These are phyloP conservation scores for Mycena venus DNA, from an alignment of 768 basidiomycete species.

Conservation along the genomic window DNA sequence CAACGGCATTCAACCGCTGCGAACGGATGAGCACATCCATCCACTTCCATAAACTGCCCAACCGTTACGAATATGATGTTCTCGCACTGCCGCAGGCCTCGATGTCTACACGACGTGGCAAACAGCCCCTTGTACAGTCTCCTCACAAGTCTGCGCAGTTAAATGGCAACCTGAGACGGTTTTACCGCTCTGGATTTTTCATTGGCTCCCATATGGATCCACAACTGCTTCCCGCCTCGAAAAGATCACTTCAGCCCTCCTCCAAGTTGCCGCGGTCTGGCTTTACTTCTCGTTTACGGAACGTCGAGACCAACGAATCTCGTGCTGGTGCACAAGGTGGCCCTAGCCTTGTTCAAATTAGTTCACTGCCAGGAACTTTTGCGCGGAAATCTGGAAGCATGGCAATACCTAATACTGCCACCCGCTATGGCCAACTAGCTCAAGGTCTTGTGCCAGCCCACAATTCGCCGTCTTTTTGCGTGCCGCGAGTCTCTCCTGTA, in stretches of 20 bases:
- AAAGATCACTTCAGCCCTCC: not conserved
- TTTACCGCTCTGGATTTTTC: not conserved
- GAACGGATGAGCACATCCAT: too few species aligned
- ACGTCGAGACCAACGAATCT: not conserved
- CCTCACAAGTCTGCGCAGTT: not conserved
- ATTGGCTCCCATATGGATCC: constrained; percentile 19
- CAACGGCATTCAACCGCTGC: too few species aligned
- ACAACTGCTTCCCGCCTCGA: not conserved
- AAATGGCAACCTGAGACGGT: not conserved
- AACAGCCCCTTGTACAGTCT: not conserved
- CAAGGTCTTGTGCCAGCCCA: constrained; percentile 16
- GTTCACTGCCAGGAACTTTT: constrained; percentile 5
- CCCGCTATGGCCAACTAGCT: not conserved
- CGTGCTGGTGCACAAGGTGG: not conserved
- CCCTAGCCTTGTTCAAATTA: constrained; percentile 5
- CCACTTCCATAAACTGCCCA: not conserved
- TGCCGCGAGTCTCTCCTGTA: not conserved
- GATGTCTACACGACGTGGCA: constrained; percentile 20
- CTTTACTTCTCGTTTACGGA: not conserved
- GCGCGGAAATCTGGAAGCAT: not conserved
- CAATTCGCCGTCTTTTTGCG: not conserved
- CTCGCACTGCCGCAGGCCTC: constrained; percentile 8
- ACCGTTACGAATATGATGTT: constrained; percentile 26
- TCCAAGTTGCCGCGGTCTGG: not conserved
- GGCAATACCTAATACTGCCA: constrained; percentile 1